Base-by-base conservation (phyloP, 2,329 filamentous ascomycete genomes). In the Neonectria magnoliae region DNA sequence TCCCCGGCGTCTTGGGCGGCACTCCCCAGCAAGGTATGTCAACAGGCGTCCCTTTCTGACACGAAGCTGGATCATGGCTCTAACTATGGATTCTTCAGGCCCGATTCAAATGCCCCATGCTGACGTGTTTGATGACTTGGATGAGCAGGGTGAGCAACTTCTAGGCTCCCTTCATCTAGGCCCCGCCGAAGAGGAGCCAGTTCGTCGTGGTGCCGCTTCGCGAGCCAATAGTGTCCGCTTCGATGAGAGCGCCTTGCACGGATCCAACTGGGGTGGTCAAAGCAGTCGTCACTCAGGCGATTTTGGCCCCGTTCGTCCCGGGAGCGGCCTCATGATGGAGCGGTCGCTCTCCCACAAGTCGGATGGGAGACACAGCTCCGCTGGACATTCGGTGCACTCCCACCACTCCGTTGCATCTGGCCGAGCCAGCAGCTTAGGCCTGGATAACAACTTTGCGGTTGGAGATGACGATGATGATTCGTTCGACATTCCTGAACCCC, bases 181-280 rank as follows among this genome's bases (percentile, higher is more conserved):
- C 2, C 80, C 81, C 68, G 87, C 91, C 5, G 94, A 97, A 67
- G 94, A 98, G 67, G 92, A 94, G 76, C 92, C 92, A 33, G 90
- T 93, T 62, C 89, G 93, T 41, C 88, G 95, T 68, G 93, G 96
- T 58, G 93, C 93, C 20, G 91, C 93, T 18, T 99, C 96, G 18
- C 88, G 96, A 72, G 95, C 96, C 52, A 98, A 98, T 77, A 98
- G 96, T 76, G 96, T 99, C 71, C 92, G 96, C 41, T 99, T 99
- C 74, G 96, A 98, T 76, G 95, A 98, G 77, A 97, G 93, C 75
- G 94, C 95, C 14, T 89, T 97, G 72, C 94, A 97, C 73, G 92
- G 93, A 52, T 94, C 88, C 9, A 87, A 94, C 77, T 97, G 96
- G 88, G 91, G 90, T 42, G 81, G 82, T 9, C 93, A 97, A 75